Evolutionary conservation across 331 rosid genomes (phyloP), one percentile per base, ranked within the genome.

Genomic region (Rosa hybrid): DNA sequence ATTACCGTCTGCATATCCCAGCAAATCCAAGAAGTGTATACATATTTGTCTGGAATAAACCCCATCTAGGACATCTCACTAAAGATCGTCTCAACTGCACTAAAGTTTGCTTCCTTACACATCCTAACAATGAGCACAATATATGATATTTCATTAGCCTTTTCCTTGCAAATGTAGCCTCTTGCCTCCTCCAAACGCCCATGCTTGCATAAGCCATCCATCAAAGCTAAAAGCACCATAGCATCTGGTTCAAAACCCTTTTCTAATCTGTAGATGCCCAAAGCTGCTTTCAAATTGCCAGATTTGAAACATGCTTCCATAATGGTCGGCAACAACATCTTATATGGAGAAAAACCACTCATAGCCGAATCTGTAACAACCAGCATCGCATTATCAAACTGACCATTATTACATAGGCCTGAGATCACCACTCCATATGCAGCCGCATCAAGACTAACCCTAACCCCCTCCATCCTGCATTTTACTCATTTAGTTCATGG

Each of bases 21-120:
- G 89, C 82, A 67, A 86, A 86, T 82, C 89, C 84, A 86, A 8
- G 30, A 27, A 27, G 30, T 27, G 30, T 27, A 27, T 27, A 27
- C 30, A 27, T 27, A 1, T 27, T 27, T 86, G 81, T 86, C 86
- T 0, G 81, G 84, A 80, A 80, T 68, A 77, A 86, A 75, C 59
- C 89, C 89, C 38, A 72, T 81, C 42, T 86, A 76, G 3, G 74
- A 80, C 86, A 86, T 86, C 82, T 86, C 86, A 73, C 20, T 77
- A 21, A 80, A 57, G 16, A 77, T 71, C 67, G n/a, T 73, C 77
- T 72, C 89, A n/a, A 77, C 86, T 50, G 82, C 89, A 72, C 57
- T 46, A 14, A 86, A 72, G 59, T 67, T 75, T 18, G 83, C 86
- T 78, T 82, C 84, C 74, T 82, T 86, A 65, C 89, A 86, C 48